phyloP scores from a whole-genome alignment of 441 rosid genomes.

The Biscutella laevigata region DNA sequence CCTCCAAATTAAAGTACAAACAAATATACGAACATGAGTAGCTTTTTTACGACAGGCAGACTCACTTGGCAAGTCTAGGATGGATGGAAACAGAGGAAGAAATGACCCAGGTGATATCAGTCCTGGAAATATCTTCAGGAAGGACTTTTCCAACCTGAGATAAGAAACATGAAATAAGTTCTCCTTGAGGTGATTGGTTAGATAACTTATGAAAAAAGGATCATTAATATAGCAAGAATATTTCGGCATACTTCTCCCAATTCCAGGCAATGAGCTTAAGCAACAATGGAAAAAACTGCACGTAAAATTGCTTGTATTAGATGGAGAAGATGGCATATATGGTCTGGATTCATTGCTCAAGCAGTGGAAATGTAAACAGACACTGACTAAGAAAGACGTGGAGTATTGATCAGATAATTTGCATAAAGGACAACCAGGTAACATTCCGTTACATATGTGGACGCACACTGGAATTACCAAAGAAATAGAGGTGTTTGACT shows the following conservation, averaged over 20 bases:
- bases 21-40: not conserved
- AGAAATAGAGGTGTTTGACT: not conserved
- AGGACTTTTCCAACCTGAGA: slow-evolving; percentile 72
- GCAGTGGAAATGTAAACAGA: not conserved
- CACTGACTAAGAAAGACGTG: not conserved
- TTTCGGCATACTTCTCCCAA: slow-evolving; percentile 68
- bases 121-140: slow-evolving; percentile 68
- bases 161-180: not conserved
- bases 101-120: slow-evolving; percentile 82
- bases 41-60: slow-evolving; percentile 3
- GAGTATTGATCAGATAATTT: not conserved
- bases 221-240: not conserved
- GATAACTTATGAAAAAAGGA: not conserved
- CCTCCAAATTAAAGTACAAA: not conserved
- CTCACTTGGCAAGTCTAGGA: slow-evolving; percentile 87
- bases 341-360: slow-evolving; percentile 14
- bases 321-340: not conserved
- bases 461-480: not conserved
- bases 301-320: slow-evolving; percentile 20
- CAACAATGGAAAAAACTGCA: slow-evolving; percentile 92
- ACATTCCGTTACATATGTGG: not conserved
- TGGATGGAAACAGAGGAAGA: slow-evolving; percentile 84
- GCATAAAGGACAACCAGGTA: not conserved
- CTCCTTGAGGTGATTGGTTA: not conserved
- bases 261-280: slow-evolving; percentile 93